Base-by-base conservation (phyloP, 352 stramenopile species). In the Globisporangium splendens region DNA sequence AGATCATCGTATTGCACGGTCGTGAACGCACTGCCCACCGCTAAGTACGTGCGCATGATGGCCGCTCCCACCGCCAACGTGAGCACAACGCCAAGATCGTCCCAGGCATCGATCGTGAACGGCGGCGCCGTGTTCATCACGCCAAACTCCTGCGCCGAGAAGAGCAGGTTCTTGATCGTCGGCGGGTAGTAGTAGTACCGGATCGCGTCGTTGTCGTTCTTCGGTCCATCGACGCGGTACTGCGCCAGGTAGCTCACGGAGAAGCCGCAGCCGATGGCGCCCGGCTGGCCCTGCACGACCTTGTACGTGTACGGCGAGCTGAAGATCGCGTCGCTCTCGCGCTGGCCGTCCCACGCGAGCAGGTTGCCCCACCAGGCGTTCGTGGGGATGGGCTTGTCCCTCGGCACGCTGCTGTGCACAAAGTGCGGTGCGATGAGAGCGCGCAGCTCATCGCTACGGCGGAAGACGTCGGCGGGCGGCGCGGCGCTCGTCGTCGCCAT, bases 311-410 rank as follows among this genome's bases (percentile, higher is more conserved):
- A 93, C 38, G 85, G 79, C 8, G 77, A 78, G 1, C 77, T 66
- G 54, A 91, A 93, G 48, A 91, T 65, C 46, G 85, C 77, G 54
- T 93, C 85, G 33, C 80, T 89, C 42, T 90, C 80, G 24, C 65
- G 71, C 42, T 46, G 21, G 18, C 64, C 65, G 54, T 86, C 62
- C 68, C 68, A 89, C 10, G 82, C 80, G 18, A 94, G 60, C 46
- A 94, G 67, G 56, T 94, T 94, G 52, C 85, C 85, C 85, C 85
- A 94, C 85, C 85, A 94, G 12, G 81, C 75, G 61, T 94, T 94
- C 14, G 85, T 94, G 13, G 85, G 82, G 50, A 94, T 66, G 14
- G 80, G 73, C 41, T 42, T 57, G 17, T 68, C n/a, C 22, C 24
- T 54, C 24, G 65, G 66, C 17, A 53, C 13, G 41, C 66, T 50